Conservation (phyloP, 768 basidiomycete genomes). For the Tephrocybe rancida region DNA sequence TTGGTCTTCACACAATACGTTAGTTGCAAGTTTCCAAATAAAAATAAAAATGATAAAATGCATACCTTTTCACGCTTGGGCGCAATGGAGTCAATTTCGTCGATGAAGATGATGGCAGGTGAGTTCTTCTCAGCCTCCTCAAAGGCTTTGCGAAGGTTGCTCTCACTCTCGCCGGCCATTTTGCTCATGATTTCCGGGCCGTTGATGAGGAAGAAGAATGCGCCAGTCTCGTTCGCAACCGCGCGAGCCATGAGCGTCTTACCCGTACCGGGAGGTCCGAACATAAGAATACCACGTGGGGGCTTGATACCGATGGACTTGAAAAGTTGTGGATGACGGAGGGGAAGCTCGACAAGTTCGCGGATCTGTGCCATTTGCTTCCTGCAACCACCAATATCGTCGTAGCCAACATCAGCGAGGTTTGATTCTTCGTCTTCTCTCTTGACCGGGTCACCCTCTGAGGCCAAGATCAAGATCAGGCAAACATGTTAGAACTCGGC, state of each 20-base stretch:
- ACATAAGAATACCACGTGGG: conserved; percentile 98
- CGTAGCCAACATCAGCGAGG: conserved; percentile 96
- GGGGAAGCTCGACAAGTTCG: conserved; percentile 96
- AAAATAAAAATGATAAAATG: too few species aligned
- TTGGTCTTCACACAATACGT: conserved; percentile 71
- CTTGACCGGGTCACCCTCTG: conserved; percentile 98
- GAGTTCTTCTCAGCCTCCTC: conserved; percentile 99
- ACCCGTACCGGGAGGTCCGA: conserved; percentile 97
- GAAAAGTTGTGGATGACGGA: conserved; percentile 98
- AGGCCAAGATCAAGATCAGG: conserved; percentile 13
- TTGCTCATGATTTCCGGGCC: conserved; percentile 99
- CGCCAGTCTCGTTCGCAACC: conserved; percentile 99
- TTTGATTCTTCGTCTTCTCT: conserved; percentile 98
- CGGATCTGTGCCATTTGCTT: conserved; percentile 99
- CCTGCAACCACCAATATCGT: conserved; percentile 98
- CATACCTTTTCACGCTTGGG: conserved; percentile 98
- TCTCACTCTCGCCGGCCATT: conserved; percentile 99
- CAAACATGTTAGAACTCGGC: conserved; percentile 1
- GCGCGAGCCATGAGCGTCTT: conserved; percentile 99
- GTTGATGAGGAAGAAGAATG: conserved; percentile 99
- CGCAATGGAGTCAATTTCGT: conserved; percentile 99
- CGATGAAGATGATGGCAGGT: conserved; percentile 99
- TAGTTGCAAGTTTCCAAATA: neutral
- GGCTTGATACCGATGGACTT: conserved; percentile 99
- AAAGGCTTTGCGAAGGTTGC: conserved; percentile 96